These are phyloP conservation scores for Trichosanthes cucumerina DNA, from an alignment of 306 rosid species.

Conservation along the genomic window DNA sequence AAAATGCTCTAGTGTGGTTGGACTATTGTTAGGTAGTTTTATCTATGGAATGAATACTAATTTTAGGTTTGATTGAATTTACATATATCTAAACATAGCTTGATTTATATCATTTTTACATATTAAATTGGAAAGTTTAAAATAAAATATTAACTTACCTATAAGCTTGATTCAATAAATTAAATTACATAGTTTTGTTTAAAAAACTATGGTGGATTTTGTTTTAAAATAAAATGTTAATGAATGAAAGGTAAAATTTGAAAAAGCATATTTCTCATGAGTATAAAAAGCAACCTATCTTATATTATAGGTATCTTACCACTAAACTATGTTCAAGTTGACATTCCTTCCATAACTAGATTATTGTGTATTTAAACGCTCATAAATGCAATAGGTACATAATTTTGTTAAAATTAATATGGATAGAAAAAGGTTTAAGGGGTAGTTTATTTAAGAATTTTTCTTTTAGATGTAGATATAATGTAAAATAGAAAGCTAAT, in stretches of 20 bases:
- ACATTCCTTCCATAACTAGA: too few species aligned
- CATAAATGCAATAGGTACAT: too few species aligned
- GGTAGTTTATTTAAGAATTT: too few species aligned
- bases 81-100: neutral
- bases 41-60: neutral
- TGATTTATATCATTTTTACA: neutral
- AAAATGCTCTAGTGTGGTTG: neutral
- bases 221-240: too few species aligned
- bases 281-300: too few species aligned
- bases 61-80: neutral
- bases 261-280: too few species aligned
- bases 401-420: too few species aligned
- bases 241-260: neutral
- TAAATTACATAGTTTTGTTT: neutral
- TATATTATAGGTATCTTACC: too few species aligned
- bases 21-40: neutral
- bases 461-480: neutral
- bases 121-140: neutral
- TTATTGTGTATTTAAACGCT: too few species aligned
- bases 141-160: neutral
- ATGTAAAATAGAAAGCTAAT: neutral
- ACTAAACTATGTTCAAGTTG: neutral
- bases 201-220: too few species aligned
- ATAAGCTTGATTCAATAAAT: neutral
- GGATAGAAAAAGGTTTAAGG: too few species aligned